Conservation (phyloP, 306 rosid species). For the Sindora glabra region DNA sequence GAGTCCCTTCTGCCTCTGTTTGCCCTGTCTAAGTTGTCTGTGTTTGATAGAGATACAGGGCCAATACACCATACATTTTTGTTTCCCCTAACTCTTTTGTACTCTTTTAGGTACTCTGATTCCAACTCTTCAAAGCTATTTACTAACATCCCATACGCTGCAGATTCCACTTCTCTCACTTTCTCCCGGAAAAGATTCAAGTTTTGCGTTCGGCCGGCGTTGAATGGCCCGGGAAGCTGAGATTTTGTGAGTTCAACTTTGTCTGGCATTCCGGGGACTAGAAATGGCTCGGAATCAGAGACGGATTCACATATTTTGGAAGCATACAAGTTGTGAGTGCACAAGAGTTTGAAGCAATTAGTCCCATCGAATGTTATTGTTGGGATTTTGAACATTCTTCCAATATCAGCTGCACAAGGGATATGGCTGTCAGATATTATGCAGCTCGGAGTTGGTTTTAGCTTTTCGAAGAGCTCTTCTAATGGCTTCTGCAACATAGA, state of each 20-base stretch:
- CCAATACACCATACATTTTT: slow-evolving; percentile 51
- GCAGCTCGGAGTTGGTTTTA: slow-evolving; percentile 28
- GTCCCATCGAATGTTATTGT: slow-evolving; percentile 22
- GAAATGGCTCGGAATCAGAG: slow-evolving; percentile 7
- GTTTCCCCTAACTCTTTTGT: background rate
- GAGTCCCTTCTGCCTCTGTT: slow-evolving; percentile 30
- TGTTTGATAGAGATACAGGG: slow-evolving; percentile 32
- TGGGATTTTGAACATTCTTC: slow-evolving; percentile 20
- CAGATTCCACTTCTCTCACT: background rate
- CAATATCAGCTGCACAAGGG: slow-evolving; percentile 21
- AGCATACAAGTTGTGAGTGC: background rate
- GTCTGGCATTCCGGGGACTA: slow-evolving; percentile 23
- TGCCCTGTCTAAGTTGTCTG: slow-evolving; percentile 15
- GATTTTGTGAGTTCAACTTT: slow-evolving; percentile 15
- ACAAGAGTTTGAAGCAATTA: slow-evolving; percentile 16
- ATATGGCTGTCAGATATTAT: slow-evolving; percentile 28
- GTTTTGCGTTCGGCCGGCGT: no score
- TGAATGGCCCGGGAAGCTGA: slow-evolving; percentile 14
- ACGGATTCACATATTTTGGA: background rate
- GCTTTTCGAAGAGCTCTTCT: slow-evolving; percentile 12
- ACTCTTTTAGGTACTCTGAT: slow-evolving; percentile 16
- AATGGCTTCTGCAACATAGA: slow-evolving; percentile 26
- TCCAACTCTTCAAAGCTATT: slow-evolving; percentile 44
- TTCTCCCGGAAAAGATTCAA: background rate
- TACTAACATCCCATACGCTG: slow-evolving; percentile 23